Percentiles rank a stretch among this genome's conserved stretches.
Conservation (phyloP, 169 alveolate genomes). For the Cryptosporidium ryanae region DNA sequence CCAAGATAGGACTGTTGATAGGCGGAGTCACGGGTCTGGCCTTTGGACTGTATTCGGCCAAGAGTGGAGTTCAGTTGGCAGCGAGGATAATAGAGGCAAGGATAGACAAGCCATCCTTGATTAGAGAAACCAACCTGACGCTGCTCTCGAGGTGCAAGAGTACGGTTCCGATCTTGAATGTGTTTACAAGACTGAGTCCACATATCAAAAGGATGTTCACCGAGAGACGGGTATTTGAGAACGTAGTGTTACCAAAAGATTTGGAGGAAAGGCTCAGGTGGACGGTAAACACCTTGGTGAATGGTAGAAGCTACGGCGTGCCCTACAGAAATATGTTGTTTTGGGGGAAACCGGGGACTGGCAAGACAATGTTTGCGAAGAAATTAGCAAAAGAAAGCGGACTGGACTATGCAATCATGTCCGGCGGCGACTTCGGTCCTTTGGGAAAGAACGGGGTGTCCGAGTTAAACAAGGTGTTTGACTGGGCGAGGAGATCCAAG, state of each 20-base stretch:
- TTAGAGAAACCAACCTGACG: slow-evolving; percentile 78
- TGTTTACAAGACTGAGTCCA: slow-evolving; percentile 49
- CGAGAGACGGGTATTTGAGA: slow-evolving; percentile 80
- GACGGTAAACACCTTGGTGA: slow-evolving; percentile 94
- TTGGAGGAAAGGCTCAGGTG: slow-evolving; percentile 90
- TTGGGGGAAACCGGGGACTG: slow-evolving; percentile 98
- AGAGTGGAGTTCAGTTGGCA: slow-evolving; percentile 79
- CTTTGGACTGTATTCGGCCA: slow-evolving; percentile 85
- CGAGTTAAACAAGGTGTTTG: slow-evolving; percentile 94
- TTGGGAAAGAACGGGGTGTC: slow-evolving; percentile 93
- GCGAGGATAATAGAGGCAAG: slow-evolving; percentile 78
- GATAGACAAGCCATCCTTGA: slow-evolving; percentile 80
- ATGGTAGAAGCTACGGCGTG: slow-evolving; percentile 89
- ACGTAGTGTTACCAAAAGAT: slow-evolving; percentile 88
- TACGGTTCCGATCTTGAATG: slow-evolving; percentile 60
- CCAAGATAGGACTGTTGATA: slow-evolving; percentile 78
- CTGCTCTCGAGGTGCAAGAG: slow-evolving; percentile 18
- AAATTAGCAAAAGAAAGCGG: slow-evolving; percentile 92
- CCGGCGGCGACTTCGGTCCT: slow-evolving; percentile 98
- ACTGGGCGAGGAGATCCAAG: slow-evolving; percentile 94
- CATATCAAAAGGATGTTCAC: too few relatives aligned
- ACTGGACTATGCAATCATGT: slow-evolving; percentile 93
- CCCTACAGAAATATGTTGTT: slow-evolving; percentile 92
- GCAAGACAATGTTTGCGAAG: slow-evolving; percentile 93
- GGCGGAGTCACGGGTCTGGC: slow-evolving; percentile 83